phyloP scores from a whole-genome alignment of 345 rosid genomes.

The Schrenkiella parvula region DNA sequence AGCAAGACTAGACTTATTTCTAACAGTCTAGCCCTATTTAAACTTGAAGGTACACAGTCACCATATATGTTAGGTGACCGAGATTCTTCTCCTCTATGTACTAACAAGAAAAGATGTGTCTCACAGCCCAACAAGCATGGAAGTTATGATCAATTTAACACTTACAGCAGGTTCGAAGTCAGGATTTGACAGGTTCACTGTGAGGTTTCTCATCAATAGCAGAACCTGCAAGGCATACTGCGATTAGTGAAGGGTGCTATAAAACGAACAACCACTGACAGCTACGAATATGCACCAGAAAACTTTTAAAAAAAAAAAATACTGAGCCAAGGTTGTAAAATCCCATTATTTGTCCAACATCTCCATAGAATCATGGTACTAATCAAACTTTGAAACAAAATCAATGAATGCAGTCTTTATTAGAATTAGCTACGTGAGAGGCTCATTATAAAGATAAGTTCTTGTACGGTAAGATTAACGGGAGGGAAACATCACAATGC shows the following conservation, averaged over 20 bases:
- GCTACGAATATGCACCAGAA: background rate
- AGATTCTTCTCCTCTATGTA: background rate
- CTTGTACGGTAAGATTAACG: background rate
- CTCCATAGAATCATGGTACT: background rate
- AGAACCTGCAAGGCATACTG: constrained; percentile 52
- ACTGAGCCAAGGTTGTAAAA: background rate
- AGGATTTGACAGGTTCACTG: constrained; percentile 79
- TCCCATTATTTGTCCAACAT: background rate
- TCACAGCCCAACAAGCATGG: constrained; percentile 1
- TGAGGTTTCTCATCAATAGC: constrained; percentile 91
- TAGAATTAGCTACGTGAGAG: background rate
- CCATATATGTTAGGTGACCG: background rate
- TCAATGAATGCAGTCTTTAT: background rate
- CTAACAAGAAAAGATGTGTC: background rate
- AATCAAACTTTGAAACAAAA: background rate
- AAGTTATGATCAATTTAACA: constrained; percentile 22
- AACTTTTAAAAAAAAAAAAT: background rate
- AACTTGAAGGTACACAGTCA: background rate
- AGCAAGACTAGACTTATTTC: background rate
- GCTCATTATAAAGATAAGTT: background rate
- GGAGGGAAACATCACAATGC: background rate
- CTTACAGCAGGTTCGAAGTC: constrained; percentile 91
- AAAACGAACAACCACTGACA: background rate
- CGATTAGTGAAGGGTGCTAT: constrained; percentile 6
- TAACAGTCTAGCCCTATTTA: background rate